A percentile compares a stretch with the other conserved stretches of the same genome.
These are phyloP conservation scores for Anthoceros angustus DNA, from an alignment of 225 moss, liverwort and hornwort genomes.

Conservation along the genomic window DNA sequence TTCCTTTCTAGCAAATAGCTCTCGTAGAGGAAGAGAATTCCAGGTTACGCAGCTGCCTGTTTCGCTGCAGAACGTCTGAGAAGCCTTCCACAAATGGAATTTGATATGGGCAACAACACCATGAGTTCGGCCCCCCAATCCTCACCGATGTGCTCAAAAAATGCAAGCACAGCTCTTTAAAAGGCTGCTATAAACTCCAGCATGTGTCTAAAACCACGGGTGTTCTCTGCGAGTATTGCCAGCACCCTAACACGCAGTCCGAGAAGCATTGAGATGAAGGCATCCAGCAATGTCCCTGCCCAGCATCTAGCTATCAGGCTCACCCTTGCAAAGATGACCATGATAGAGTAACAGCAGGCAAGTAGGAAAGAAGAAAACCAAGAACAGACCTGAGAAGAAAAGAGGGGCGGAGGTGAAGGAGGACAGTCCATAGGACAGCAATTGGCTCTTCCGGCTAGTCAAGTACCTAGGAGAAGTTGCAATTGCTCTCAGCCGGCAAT, in stretches of 20 bases:
- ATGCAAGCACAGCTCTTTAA: too few relatives aligned
- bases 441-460: conserved; percentile 30
- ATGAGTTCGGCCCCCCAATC: too few relatives aligned
- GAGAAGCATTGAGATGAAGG: conserved; percentile 23
- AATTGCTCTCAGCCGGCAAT: conserved; percentile 28
- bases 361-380: neutral
- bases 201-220: conserved; percentile 30
- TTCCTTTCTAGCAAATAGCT: too few relatives aligned
- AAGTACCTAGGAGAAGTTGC: conserved; percentile 23
- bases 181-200: conserved; percentile 33
- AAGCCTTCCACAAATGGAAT: too few relatives aligned
- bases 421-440: conserved; percentile 27
- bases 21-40: too few relatives aligned
- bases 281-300: conserved; percentile 46
- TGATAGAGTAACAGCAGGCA: neutral
- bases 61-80: too few relatives aligned
- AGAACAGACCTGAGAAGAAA: conserved; percentile 30
- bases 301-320: neutral
- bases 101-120: too few relatives aligned
- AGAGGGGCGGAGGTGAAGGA: conserved; percentile 35
- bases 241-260: conserved; percentile 37
- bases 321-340: neutral
- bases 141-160: too few relatives aligned
- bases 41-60: too few relatives aligned
- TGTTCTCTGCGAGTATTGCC: conserved; percentile 9